phyloP scores from a whole-genome alignment of 805 yeast species.

The Pichia gijzeniarum region DNA sequence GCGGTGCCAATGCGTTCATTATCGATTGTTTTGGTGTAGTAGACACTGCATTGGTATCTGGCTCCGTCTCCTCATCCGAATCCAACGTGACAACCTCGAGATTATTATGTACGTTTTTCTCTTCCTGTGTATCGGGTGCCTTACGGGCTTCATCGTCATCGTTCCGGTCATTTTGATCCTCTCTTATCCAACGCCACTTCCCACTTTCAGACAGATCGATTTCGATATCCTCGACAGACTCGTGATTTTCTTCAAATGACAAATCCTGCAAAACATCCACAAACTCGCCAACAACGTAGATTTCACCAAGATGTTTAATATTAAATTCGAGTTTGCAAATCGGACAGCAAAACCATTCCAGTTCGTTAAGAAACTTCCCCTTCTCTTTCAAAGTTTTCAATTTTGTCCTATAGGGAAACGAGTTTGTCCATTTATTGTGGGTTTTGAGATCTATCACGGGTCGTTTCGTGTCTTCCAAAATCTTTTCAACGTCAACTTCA shows the following conservation, averaged over 20 bases:
- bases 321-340: slow-evolving; percentile 31
- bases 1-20: background rate
- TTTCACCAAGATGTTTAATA: slow-evolving; percentile 27
- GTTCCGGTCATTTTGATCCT: slow-evolving; percentile 11
- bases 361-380: slow-evolving; percentile 18
- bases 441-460: slow-evolving; percentile 15
- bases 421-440: slow-evolving; percentile 20
- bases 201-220: slow-evolving; percentile 22
- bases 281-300: slow-evolving; percentile 29
- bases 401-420: slow-evolving; percentile 20
- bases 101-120: slow-evolving; percentile 9
- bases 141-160: slow-evolving; percentile 4
- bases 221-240: slow-evolving; percentile 20
- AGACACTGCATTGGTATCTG: no score
- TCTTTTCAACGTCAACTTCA: slow-evolving; percentile 17
- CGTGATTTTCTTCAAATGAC: slow-evolving; percentile 13
- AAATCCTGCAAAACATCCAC: slow-evolving; percentile 21
- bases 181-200: slow-evolving; percentile 19
- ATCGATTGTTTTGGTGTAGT: background rate
- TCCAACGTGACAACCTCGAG: slow-evolving; percentile 14
- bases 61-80: slow-evolving; percentile 17
- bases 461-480: slow-evolving; percentile 25
- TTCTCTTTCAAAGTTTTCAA: slow-evolving; percentile 17
- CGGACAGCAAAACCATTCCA: slow-evolving; percentile 31
- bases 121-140: no score